Evolutionary conservation across 2,329 filamentous ascomycete species (phyloP), one percentile per base, ranked within the genome.

Genomic region (Fonsecaea multimorphosa): DNA sequence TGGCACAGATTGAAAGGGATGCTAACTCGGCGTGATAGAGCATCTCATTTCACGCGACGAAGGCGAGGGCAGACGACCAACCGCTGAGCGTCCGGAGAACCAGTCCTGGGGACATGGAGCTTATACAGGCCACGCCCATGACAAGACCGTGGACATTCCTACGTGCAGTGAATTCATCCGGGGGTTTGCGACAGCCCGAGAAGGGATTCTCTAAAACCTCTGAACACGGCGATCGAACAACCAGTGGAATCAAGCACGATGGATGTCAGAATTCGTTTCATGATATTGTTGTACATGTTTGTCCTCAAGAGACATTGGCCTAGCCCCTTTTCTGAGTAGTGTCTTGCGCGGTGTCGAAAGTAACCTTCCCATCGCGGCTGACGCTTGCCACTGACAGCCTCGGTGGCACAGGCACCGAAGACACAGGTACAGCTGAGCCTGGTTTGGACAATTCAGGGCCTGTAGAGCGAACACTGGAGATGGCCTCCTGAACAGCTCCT

Each of bases 401-500:
- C 51, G 75, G 59, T 22, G 73, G 70, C 40, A 73, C 38, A 74
- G 68, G 9, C 75, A 72, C 1, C 3, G 76, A 62, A 9, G 72
- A 70, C 34, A 71, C 69, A 52, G 75, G 68, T 22, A 71, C 66
- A 2, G 71, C 67, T 19, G 69, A 69, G 16, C 71, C 46, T 55
- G 66, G 38, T 58, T 68, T 49, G 24, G 58, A 56, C 12, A 27
- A 24, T 7, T 44, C 54, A 6, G 44, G 49, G n/a, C 70, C 64
- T 14, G 70, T 63, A 11, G 65, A 52, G 38, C 61, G 66, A 1
- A 63, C 44, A 49, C 58, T 44, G 74, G 72, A 58, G 9, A 89
- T 77, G 1, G 88, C 88, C 38, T 86, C 81, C 1, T 87, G 81
- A 0, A 91, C 84, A 1, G 85, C 83, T 0, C 93, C 94, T 0